These are phyloP conservation scores for Calocybe cyanea DNA, from an alignment of 768 basidiomycete species.

Conservation along the genomic window DNA sequence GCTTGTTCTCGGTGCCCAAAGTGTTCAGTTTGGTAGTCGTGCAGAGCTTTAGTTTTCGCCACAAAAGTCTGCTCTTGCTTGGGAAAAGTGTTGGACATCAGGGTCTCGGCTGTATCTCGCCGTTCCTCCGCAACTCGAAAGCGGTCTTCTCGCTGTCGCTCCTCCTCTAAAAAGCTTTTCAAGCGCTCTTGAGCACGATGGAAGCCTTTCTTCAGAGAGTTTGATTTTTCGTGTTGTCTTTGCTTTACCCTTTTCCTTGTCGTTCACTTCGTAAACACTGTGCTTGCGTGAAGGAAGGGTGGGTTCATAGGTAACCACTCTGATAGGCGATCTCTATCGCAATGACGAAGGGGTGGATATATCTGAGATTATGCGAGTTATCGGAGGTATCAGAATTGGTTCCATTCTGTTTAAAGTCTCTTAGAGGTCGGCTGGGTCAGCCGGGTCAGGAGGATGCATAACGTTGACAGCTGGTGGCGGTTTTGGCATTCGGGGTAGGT, in stretches of 20 bases:
- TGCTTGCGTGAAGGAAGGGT: neutral
- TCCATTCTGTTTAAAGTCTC: too few relatives aligned
- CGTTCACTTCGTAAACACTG: neutral
- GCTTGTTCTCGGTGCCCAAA: neutral
- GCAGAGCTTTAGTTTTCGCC: neutral
- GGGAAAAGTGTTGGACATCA: neutral
- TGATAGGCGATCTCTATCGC: too few relatives aligned
- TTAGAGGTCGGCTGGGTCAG: too few relatives aligned
- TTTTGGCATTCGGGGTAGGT: too few relatives aligned
- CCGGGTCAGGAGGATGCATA: too few relatives aligned
- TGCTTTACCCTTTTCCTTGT: neutral
- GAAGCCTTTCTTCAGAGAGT: neutral
- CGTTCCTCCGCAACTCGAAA: conserved; percentile 4
- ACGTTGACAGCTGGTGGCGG: too few relatives aligned
- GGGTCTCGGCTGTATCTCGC: neutral
- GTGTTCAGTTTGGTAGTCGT: neutral
- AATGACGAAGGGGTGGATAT: too few relatives aligned
- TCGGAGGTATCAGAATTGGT: too few relatives aligned
- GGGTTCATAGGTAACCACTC: neutral
- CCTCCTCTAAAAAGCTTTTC: conserved; percentile 1
- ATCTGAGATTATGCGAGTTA: too few relatives aligned
- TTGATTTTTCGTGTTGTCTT: neutral
- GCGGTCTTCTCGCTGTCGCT: neutral
- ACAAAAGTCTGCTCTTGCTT: neutral
- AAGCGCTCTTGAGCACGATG: neutral